These are phyloP conservation scores for Daedaleopsis nitida DNA, from an alignment of 768 basidiomycete genomes.

Conservation along the genomic window DNA sequence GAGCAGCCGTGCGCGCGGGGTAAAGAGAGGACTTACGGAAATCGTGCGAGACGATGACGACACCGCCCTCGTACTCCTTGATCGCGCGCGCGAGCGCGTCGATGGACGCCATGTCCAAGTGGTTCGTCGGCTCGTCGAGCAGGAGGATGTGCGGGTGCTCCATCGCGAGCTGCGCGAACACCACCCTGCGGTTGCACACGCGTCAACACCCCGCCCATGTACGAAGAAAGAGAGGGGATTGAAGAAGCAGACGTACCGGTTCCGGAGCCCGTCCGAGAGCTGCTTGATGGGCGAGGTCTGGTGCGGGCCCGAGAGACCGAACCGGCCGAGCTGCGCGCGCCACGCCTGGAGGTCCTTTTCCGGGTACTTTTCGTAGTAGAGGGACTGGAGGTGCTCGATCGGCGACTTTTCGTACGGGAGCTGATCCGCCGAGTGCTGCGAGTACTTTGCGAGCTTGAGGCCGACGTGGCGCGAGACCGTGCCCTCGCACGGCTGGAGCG, in stretches of 20 bases:
- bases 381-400: constrained; percentile 88
- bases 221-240: background rate
- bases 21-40: constrained; percentile 73
- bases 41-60: constrained; percentile 99
- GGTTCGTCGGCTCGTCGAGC: constrained; percentile 94
- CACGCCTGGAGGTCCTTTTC: constrained; percentile 94
- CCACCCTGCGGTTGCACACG: constrained; percentile 52
- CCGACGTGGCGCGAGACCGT: constrained; percentile 86
- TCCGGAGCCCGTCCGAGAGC: constrained; percentile 93
- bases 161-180: constrained; percentile 96
- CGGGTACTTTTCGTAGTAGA: constrained; percentile 83
- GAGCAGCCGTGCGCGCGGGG: background rate
- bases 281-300: constrained; percentile 94
- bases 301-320: constrained; percentile 92
- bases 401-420: constrained; percentile 91
- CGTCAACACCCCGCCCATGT: background rate
- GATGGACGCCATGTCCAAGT: constrained; percentile 97
- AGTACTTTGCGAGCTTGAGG: constrained; percentile 97
- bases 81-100: constrained; percentile 95
- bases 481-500: constrained; percentile 78
- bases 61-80: constrained; percentile 96
- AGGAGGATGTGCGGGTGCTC: constrained; percentile 96
- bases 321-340: constrained; percentile 93
- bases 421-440: constrained; percentile 98
- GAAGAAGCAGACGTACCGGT: constrained; percentile 58